These are phyloP conservation scores for Torulaspora microellipsoides DNA, from an alignment of 805 yeast species.

Conservation along the genomic window DNA sequence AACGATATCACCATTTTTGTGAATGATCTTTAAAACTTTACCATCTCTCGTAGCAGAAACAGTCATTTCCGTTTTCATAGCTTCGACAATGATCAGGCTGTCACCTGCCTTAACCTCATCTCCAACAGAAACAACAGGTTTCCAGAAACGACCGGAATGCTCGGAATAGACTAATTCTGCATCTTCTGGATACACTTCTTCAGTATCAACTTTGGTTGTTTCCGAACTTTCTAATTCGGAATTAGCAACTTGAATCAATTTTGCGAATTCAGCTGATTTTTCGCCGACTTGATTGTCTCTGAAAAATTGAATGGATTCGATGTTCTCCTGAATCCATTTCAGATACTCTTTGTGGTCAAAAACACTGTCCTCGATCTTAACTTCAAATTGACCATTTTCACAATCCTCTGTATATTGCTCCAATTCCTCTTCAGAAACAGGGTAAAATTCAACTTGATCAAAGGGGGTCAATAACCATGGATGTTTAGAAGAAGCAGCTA, in stretches of 20 bases:
- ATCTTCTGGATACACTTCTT: slow-evolving; percentile 64
- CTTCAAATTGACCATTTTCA: slow-evolving; percentile 72
- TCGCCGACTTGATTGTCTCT: slow-evolving; percentile 69
- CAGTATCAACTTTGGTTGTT: slow-evolving; percentile 40
- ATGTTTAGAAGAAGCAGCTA: slow-evolving; percentile 54
- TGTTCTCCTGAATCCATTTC: slow-evolving; percentile 71
- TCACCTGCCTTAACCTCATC: slow-evolving; percentile 70
- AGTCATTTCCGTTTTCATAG: slow-evolving; percentile 98
- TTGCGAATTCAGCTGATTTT: slow-evolving; percentile 78
- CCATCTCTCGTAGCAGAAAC: slow-evolving; percentile 70
- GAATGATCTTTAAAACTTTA: slow-evolving; percentile 66
- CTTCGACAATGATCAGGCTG: slow-evolving; percentile 85
- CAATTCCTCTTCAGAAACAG: slow-evolving; percentile 80
- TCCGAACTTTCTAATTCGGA: slow-evolving; percentile 59
- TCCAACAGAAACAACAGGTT: slow-evolving; percentile 75
- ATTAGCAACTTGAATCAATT: slow-evolving; percentile 75
- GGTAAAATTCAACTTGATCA: slow-evolving; percentile 92
- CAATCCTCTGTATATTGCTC: slow-evolving; percentile 67
- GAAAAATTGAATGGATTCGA: slow-evolving; percentile 66
- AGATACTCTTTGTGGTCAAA: slow-evolving; percentile 80
- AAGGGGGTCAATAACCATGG: slow-evolving; percentile 94
- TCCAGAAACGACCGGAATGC: slow-evolving; percentile 97
- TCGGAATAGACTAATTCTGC: slow-evolving; percentile 89
- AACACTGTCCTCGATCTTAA: slow-evolving; percentile 68
- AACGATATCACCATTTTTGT: slow-evolving; percentile 90